Conservation (phyloP, 768 basidiomycete species). For the Lactifluus hygrophoroides region DNA sequence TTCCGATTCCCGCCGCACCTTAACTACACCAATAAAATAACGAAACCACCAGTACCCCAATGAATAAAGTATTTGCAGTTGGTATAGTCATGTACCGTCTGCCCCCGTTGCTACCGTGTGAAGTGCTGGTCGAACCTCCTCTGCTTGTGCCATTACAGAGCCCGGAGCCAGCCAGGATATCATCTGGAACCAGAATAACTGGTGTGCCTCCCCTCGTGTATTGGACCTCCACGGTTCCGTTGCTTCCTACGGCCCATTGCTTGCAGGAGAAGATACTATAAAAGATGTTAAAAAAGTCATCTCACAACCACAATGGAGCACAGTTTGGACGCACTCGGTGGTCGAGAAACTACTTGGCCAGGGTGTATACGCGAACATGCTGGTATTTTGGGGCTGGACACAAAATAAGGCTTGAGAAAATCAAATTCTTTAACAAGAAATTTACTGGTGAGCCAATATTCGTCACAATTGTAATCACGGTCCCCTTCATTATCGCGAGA, state of each 20-base stretch:
- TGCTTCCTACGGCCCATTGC: slow-evolving; percentile 61
- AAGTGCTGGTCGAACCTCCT: not conserved
- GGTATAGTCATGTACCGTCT: not conserved
- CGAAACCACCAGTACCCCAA: not conserved
- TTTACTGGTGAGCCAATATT: slow-evolving; percentile 68
- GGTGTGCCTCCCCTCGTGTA: slow-evolving; percentile 59
- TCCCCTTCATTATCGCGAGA: slow-evolving; percentile 58
- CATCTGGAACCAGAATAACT: slow-evolving; percentile 43
- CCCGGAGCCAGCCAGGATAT: slow-evolving; percentile 29
- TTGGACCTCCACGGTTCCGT: slow-evolving; percentile 50
- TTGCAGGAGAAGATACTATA: slow-evolving; percentile 53
- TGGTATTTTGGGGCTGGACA: slow-evolving; percentile 46
- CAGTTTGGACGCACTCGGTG: slow-evolving; percentile 44
- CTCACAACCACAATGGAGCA: not conserved
- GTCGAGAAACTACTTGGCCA: slow-evolving; percentile 40
- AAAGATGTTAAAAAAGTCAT: slow-evolving; percentile 3
- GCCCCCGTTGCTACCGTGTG: not conserved
- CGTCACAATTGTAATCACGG: slow-evolving; percentile 52
- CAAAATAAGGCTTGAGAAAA: not conserved
- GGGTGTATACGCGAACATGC: slow-evolving; percentile 50
- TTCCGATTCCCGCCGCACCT: not conserved
- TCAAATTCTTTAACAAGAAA: not conserved
- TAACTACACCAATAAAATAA: not conserved
- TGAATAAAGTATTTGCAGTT: not conserved
- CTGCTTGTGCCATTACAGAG: slow-evolving; percentile 24